A percentile compares a stretch with the other conserved stretches of the same genome.
phyloP scores from a whole-genome alignment of 2,329 filamentous ascomycete genomes.

The Verticillium tricorpus region DNA sequence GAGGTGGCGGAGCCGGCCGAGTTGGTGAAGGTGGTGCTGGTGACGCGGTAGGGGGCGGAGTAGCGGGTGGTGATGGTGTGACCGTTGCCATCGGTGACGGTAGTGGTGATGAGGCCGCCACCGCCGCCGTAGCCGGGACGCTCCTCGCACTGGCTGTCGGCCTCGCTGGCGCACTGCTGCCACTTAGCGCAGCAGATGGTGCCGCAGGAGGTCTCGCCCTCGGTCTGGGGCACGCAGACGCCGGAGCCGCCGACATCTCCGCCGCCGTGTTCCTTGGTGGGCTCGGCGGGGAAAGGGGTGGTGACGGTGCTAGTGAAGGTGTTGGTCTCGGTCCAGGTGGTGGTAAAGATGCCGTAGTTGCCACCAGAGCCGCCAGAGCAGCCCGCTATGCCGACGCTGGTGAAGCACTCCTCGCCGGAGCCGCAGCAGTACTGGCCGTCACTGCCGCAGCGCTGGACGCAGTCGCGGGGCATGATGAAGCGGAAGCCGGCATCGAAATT shows the following conservation, averaged over 20 bases:
- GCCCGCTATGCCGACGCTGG: constrained; percentile 43
- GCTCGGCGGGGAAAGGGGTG: constrained; percentile 38
- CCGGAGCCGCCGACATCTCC: constrained; percentile 16
- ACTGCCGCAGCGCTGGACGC: constrained; percentile 49
- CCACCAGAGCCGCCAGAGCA: constrained; percentile 35
- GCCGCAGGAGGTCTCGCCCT: constrained; percentile 60
- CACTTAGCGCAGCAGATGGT: constrained; percentile 64
- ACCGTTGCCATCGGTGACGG: constrained; percentile 37
- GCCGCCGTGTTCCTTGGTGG: constrained; percentile 26
- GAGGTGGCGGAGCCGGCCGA: constrained; percentile 36
- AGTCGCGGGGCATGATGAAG: constrained; percentile 45
- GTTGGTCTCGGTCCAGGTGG: constrained; percentile 57
- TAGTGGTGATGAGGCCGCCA: constrained; percentile 29
- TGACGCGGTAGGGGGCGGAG: constrained; percentile 47
- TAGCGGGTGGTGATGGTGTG: constrained; percentile 50
- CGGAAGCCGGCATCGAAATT: constrained; percentile 44
- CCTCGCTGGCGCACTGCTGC: constrained; percentile 57
- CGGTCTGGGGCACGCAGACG: constrained; percentile 44
- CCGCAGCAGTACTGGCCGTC: constrained; percentile 53
- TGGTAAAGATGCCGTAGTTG: constrained; percentile 38
- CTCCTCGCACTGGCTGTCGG: constrained; percentile 52
- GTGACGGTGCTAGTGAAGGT: constrained; percentile 58
- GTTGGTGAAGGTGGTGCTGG: constrained; percentile 45
- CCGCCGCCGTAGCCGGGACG: constrained; percentile 25
- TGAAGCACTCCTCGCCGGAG: constrained; percentile 45